phyloP scores from a whole-genome alignment of 176 grass and related monocot species.

The Guadua angustifolia region DNA sequence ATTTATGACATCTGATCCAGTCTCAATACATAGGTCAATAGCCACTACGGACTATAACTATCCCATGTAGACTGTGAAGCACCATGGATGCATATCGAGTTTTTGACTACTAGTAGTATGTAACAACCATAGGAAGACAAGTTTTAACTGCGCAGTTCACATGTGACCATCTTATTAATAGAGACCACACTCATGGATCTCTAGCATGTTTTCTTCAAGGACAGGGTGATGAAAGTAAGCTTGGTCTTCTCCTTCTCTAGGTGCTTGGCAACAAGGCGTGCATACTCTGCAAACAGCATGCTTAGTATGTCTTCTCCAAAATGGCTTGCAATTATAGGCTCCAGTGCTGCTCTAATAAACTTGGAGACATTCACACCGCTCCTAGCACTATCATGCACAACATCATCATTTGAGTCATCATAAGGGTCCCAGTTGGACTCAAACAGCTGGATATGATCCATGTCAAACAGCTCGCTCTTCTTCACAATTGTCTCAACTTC shows the following conservation, averaged over 20 bases:
- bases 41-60: no score
- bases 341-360: slow-evolving; percentile 17
- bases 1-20: no score
- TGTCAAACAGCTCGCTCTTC: slow-evolving; percentile 26
- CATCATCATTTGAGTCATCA: not conserved
- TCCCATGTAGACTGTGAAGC: no score
- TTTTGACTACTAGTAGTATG: no score
- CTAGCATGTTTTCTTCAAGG: slow-evolving; percentile 6
- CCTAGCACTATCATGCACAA: not conserved
- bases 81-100: no score
- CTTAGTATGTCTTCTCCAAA: slow-evolving; percentile 42
- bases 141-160: no score
- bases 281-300: slow-evolving; percentile 21
- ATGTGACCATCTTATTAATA: no score
- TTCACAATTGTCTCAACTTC: slow-evolving; percentile 38
- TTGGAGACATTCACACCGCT: slow-evolving; percentile 36
- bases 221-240: slow-evolving; percentile 10
- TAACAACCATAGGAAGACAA: no score
- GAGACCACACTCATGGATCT: no score
- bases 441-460: slow-evolving; percentile 24
- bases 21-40: no score
- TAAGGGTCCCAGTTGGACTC: not conserved
- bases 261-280: not conserved
- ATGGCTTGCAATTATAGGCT: slow-evolving; percentile 15
- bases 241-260: slow-evolving; percentile 46